Percentiles rank a stretch among this genome's conserved stretches.
Evolutionary conservation across 371 early-diverging fungal genomes (phyloP).

Genomic region (Mucor ambiguus): DNA sequence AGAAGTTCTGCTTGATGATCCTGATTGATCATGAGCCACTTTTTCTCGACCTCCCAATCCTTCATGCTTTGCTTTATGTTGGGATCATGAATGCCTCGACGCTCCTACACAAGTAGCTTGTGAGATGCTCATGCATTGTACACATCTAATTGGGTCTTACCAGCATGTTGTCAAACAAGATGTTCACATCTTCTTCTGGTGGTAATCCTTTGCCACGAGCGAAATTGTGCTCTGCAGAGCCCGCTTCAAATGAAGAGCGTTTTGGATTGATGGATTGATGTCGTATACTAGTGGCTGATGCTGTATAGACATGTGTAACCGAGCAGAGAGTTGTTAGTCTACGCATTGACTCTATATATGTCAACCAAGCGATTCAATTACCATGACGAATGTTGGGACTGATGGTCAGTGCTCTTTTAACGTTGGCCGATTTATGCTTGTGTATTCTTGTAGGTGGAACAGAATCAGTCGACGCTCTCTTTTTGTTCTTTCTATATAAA

Average conservation of each 20-base stretch:
- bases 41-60: slow-evolving; percentile 42
- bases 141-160: slow-evolving; percentile 16
- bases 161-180: slow-evolving; percentile 45
- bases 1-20: slow-evolving; percentile 50
- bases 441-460: slow-evolving; percentile 12
- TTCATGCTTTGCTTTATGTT: slow-evolving; percentile 35
- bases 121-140: not conserved
- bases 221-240: slow-evolving; percentile 25
- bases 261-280: slow-evolving; percentile 15
- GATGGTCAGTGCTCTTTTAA: slow-evolving; percentile 3
- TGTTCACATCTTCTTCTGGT: slow-evolving; percentile 32
- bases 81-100: slow-evolving; percentile 48
- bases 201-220: slow-evolving; percentile 29
- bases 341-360: not conserved
- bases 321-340: not conserved
- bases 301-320: not conserved
- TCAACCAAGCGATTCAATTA: not conserved
- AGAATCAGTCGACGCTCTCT: not conserved
- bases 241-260: slow-evolving; percentile 28
- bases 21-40: slow-evolving; percentile 54
- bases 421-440: slow-evolving; percentile 13
- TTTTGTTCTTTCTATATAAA: slow-evolving; percentile 26
- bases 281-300: not conserved
- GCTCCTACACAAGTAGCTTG: slow-evolving; percentile 23
- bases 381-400: not conserved